Evolutionary conservation across 2,329 filamentous ascomycete genomes (phyloP), one percentile per base, ranked within the genome.

Genomic region (Beauveria sp.): DNA sequence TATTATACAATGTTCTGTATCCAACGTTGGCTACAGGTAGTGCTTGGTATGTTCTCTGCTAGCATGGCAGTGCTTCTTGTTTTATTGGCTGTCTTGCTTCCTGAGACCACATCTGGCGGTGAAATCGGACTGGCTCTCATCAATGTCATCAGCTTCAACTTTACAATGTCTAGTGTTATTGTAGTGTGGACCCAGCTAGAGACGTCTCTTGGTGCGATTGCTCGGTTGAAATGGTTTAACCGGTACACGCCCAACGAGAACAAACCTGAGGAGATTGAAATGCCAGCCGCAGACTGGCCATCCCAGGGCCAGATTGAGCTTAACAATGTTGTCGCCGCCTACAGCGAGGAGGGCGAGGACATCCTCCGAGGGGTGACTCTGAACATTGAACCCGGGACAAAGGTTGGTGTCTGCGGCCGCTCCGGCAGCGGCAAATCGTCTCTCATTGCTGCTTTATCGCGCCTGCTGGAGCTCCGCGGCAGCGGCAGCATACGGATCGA

Each of bases 391-490:
- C 67, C 75, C 0, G 79, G 79, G 0, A 73, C 79, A 62, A 81
- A 79, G 46, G 70, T 84, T 4, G 80, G 75, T 6, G 72, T 83
- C 6, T 80, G 79, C 57, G 81, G 81, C 2, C 77, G 80, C 0
- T 81, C 78, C 6, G 81, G 81, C 26, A 67, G 79, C 60, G 81
- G 81, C 2, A 83, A 83, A 68, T 79, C 76, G 0, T 80, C 79
- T 0, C 70, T 83, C 1, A 68, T 81, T 0, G 70, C 78, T 1
- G 72, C 76, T 0, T 70, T 84, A 2, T 73, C 83, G 20, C 75
- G 79, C 5, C 74, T 84, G 50, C 65, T 83, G 2, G 78, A 82
- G 22, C 66, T 77, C 2, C 71, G 71, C 1, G 51, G 62, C 4
- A 28, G 28, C 28, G 68, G 70, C 40, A 70, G 59, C 10, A 78